Evolutionary conservation across 805 yeast species (phyloP).

Genomic region (Saccharomycopsis sp.): DNA sequence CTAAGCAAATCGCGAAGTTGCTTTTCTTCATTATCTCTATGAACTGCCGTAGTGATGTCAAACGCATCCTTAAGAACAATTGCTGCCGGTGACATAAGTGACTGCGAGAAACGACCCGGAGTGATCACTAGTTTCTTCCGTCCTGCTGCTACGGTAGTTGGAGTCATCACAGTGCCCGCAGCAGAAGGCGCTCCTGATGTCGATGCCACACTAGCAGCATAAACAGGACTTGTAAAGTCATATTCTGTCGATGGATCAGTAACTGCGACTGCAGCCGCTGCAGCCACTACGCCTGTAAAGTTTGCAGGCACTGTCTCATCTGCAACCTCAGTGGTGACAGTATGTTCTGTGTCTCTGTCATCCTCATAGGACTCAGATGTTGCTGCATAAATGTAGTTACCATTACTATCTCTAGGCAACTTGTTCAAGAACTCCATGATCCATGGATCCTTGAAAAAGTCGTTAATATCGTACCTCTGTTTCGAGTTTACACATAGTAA

Average conservation of each 20-base stretch:
- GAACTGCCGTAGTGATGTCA: constrained; percentile 80
- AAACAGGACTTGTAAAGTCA: not conserved
- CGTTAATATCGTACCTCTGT: constrained; percentile 62
- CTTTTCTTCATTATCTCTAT: constrained; percentile 65
- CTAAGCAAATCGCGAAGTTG: constrained; percentile 6
- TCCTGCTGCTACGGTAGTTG: not conserved
- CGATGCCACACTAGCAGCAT: not conserved
- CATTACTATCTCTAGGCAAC: constrained; percentile 16
- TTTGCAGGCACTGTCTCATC: not conserved
- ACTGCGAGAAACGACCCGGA: constrained; percentile 10
- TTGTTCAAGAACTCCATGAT: constrained; percentile 29
- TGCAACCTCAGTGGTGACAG: not conserved
- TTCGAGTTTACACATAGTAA: constrained; percentile 67
- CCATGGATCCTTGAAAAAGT: constrained; percentile 75
- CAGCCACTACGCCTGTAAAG: too few relatives aligned
- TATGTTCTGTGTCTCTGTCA: not conserved
- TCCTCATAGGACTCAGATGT: not conserved
- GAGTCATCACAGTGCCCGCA: not conserved
- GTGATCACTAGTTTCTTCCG: constrained; percentile 3
- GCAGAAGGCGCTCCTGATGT: not conserved
- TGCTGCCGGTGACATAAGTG: constrained; percentile 61
- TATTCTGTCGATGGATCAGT: not conserved
- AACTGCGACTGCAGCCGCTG: not conserved
- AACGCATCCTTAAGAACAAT: constrained; percentile 80
- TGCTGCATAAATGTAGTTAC: constrained; percentile 12